These are phyloP conservation scores for Pleurotus pulmonarius DNA, from an alignment of 768 basidiomycete genomes.

Conservation along the genomic window DNA sequence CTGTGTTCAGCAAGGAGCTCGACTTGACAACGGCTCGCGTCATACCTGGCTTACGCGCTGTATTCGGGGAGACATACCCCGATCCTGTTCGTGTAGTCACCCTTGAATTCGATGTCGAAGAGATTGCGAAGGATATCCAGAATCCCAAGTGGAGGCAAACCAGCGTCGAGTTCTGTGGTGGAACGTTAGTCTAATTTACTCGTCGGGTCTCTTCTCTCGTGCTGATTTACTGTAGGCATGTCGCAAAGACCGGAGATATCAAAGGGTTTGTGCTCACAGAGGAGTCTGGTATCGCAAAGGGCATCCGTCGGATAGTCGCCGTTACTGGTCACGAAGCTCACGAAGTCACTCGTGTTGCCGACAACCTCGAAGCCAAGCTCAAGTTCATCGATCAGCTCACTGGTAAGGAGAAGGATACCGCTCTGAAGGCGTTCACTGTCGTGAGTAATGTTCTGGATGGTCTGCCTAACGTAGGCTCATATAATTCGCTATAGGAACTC, in stretches of 20 bases:
- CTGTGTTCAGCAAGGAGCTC: conserved; percentile 86
- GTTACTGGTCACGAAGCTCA: conserved; percentile 94
- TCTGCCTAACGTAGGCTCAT: not conserved
- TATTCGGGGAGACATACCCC: conserved; percentile 97
- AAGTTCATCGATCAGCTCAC: conserved; percentile 53
- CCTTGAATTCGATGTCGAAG: conserved; percentile 82
- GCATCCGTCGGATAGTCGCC: conserved; percentile 90
- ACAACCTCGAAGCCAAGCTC: conserved; percentile 58
- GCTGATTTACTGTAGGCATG: conserved; percentile 55
- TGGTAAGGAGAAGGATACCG: conserved; percentile 85
- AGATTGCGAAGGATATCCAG: conserved; percentile 79
- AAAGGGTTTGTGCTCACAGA: conserved; percentile 94
- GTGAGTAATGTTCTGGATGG: conserved; percentile 37
- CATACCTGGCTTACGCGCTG: conserved; percentile 93
- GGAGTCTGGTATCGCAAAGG: conserved; percentile 97
- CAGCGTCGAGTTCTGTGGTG: conserved; percentile 97
- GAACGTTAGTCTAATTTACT: conserved; percentile 67
- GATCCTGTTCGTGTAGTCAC: conserved; percentile 96
- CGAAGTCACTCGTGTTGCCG: conserved; percentile 68
- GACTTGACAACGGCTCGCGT: conserved; percentile 72
- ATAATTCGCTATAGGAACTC: conserved; percentile 59
- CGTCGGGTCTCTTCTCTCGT: not conserved
- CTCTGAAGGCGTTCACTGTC: conserved; percentile 74
- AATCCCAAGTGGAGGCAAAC: conserved; percentile 90
- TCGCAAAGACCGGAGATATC: conserved; percentile 95